Conservation (phyloP, 2,329 filamentous ascomycete species). For the Alternaria metachromatica region DNA sequence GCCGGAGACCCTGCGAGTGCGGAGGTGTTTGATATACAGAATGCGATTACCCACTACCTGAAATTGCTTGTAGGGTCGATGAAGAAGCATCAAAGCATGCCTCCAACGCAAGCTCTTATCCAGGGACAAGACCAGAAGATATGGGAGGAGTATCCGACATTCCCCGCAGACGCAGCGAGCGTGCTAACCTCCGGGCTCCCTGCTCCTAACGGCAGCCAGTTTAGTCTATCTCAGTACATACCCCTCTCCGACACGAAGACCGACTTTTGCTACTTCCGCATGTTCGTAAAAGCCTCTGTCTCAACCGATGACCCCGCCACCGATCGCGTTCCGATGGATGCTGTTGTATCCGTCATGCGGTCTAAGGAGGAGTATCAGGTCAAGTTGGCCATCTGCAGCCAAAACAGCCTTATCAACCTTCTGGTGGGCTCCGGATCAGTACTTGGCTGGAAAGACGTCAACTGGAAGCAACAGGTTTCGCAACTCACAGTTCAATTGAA, state of each 20-base stretch:
- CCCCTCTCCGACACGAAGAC: slow-evolving; percentile 77
- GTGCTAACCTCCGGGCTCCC: slow-evolving; percentile 59
- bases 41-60: slow-evolving; percentile 68
- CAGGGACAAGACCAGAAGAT: slow-evolving; percentile 81
- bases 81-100: slow-evolving; percentile 80
- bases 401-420: slow-evolving; percentile 78
- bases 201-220: slow-evolving; percentile 52
- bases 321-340: slow-evolving; percentile 73
- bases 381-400: slow-evolving; percentile 77
- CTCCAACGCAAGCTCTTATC: slow-evolving; percentile 68
- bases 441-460: slow-evolving; percentile 78
- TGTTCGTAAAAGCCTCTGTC: slow-evolving; percentile 75
- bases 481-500: slow-evolving; percentile 74
- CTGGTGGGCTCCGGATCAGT: slow-evolving; percentile 73
- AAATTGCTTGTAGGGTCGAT: slow-evolving; percentile 81
- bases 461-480: slow-evolving; percentile 74
- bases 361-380: slow-evolving; percentile 72
- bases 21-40: slow-evolving; percentile 58
- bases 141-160: slow-evolving; percentile 78
- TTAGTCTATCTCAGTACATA: slow-evolving; percentile 69
- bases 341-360: slow-evolving; percentile 77
- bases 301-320: slow-evolving; percentile 73
- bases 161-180: slow-evolving; percentile 74
- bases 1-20: slow-evolving; percentile 55
- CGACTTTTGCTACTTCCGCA: slow-evolving; percentile 79